Evolutionary conservation across 106 monocot genomes (phyloP).

Genomic region (Iris macrosiphon): DNA sequence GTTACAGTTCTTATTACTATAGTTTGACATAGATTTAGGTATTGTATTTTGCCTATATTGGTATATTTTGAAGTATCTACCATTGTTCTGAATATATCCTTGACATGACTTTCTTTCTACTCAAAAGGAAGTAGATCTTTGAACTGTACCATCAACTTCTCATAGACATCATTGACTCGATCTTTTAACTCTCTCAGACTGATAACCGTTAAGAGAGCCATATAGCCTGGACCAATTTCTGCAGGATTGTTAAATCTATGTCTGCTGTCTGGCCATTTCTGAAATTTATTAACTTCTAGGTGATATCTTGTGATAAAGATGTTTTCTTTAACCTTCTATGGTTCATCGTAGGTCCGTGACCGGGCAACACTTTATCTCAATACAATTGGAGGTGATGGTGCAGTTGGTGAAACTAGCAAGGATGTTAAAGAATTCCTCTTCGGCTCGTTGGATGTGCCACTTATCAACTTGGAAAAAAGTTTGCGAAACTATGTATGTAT

Average conservation of each 20-base stretch:
- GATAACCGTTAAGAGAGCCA: not conserved
- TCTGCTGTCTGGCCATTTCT: too few relatives aligned
- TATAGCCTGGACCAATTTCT: not conserved
- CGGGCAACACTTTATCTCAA: slow-evolving; percentile 93
- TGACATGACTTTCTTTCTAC: too few relatives aligned
- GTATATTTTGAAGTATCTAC: too few relatives aligned
- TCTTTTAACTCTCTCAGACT: not conserved
- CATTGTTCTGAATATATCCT: too few relatives aligned
- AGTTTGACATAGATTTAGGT: too few relatives aligned
- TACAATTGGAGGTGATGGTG: slow-evolving; percentile 45
- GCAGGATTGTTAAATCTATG: not conserved
- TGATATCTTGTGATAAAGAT: not conserved
- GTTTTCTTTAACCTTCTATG: not conserved
- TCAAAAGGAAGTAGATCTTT: too few relatives aligned
- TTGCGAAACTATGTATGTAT: slow-evolving; percentile 78
- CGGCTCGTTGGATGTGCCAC: slow-evolving; percentile 78
- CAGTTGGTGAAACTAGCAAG: slow-evolving; percentile 38
- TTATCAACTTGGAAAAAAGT: slow-evolving; percentile 79
- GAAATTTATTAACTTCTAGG: not conserved
- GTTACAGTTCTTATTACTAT: too few relatives aligned
- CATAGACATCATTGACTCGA: too few relatives aligned
- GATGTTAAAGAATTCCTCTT: slow-evolving; percentile 94
- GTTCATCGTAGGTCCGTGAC: slow-evolving; percentile 78
- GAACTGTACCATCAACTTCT: too few relatives aligned
- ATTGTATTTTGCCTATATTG: too few relatives aligned